A percentile compares a stretch with the other conserved stretches of the same genome.
These are phyloP conservation scores for Mesembryanthemum crystallinum DNA, from an alignment of 148 eudicot genomes.

Conservation along the genomic window DNA sequence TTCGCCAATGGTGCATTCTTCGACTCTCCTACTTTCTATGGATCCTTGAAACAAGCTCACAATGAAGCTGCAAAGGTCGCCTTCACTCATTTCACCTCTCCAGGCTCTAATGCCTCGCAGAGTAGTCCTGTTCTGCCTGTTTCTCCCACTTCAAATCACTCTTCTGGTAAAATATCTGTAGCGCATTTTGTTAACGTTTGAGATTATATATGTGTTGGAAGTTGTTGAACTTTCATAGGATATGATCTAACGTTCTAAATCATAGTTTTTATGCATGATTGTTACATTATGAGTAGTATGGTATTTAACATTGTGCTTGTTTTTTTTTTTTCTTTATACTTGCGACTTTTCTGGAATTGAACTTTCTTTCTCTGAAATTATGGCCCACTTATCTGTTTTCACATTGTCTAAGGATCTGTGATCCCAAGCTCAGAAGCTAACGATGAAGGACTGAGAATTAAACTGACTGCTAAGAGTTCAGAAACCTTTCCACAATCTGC, in stretches of 20 bases:
- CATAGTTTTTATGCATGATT: too few relatives aligned
- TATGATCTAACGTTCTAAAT: too few relatives aligned
- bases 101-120: not conserved
- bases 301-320: too few relatives aligned
- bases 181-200: not conserved
- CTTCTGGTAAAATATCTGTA: conserved; percentile 4
- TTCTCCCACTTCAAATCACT: not conserved
- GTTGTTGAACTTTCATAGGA: too few relatives aligned
- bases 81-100: conserved; percentile 25
- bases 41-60: conserved; percentile 36
- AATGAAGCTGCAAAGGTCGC: conserved; percentile 43
- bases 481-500: not conserved
- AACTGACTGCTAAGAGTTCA: conserved; percentile 2
- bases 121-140: not conserved
- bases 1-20: conserved; percentile 37
- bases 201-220: not conserved
- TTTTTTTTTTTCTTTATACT: too few relatives aligned
- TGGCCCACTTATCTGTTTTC: not conserved
- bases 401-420: not conserved
- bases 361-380: too few relatives aligned
- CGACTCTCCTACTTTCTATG: conserved; percentile 26
- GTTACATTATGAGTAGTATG: too few relatives aligned
- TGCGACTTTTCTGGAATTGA: too few relatives aligned
- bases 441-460: not conserved
- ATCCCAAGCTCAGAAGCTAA: not conserved